These are phyloP conservation scores for Naganishia vishniacii DNA, from an alignment of 768 basidiomycete genomes.

Conservation along the genomic window DNA sequence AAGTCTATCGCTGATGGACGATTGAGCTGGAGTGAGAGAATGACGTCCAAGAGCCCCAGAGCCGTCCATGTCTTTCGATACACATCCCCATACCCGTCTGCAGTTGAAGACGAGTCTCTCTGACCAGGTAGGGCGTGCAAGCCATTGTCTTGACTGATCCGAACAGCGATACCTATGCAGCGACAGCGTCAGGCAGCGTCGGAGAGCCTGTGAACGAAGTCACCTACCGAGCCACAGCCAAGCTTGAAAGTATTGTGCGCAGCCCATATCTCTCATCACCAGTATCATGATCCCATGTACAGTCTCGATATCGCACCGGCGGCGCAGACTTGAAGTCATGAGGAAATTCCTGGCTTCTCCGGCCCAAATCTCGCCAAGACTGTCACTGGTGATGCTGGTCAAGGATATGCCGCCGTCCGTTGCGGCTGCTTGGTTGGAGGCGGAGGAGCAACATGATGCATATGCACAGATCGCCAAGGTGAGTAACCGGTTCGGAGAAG, in stretches of 20 bases:
- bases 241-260: slow-evolving; percentile 26
- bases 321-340: slow-evolving; percentile 19
- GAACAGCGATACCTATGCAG: slow-evolving; percentile 24
- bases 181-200: background rate
- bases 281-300: slow-evolving; percentile 25
- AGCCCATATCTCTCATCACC: slow-evolving; percentile 25
- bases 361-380: slow-evolving; percentile 26
- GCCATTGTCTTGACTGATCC: slow-evolving; percentile 25
- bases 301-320: slow-evolving; percentile 23
- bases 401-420: slow-evolving; percentile 15
- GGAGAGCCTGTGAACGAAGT: background rate
- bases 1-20: slow-evolving; percentile 26
- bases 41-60: slow-evolving; percentile 21
- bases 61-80: background rate
- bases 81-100: background rate
- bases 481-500: slow-evolving; percentile 19
- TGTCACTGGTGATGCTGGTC: slow-evolving; percentile 10
- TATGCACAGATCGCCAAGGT: slow-evolving; percentile 26
- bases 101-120: background rate
- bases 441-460: slow-evolving; percentile 26
- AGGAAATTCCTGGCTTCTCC: slow-evolving; percentile 25
- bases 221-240: slow-evolving; percentile 26
- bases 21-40: slow-evolving; percentile 26
- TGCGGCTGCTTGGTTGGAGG: background rate
- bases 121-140: slow-evolving; percentile 12